Percentiles rank a stretch among this genome's conserved stretches.
Conservation (phyloP, 164 flowering plant species). For the Taxillus chinensis region DNA sequence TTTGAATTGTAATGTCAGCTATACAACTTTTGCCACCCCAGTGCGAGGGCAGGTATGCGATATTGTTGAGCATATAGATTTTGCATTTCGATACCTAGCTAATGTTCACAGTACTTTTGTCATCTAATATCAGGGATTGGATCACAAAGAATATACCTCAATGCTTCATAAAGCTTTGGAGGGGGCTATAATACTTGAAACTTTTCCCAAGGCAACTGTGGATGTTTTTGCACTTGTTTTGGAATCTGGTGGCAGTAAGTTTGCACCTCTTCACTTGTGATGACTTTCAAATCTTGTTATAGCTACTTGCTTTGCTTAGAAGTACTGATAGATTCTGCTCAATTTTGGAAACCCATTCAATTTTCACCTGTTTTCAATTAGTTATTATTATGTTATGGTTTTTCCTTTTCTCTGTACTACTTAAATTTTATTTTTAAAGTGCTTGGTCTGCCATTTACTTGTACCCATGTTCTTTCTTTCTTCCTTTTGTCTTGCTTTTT, state of each 20-base stretch:
- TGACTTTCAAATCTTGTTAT: not conserved
- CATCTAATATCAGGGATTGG: slow-evolving; percentile 44
- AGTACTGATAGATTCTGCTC: not conserved
- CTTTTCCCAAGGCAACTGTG: slow-evolving; percentile 93
- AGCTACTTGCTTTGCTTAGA: not conserved
- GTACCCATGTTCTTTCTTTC: too few species aligned
- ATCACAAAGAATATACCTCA: slow-evolving; percentile 72
- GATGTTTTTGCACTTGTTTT: slow-evolving; percentile 92
- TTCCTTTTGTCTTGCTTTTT: too few species aligned
- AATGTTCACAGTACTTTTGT: too few species aligned
- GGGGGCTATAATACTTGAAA: slow-evolving; percentile 81
- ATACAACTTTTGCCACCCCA: slow-evolving; percentile 67
- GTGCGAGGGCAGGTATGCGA: slow-evolving; percentile 65
- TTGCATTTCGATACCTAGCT: not conserved
- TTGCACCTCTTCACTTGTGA: not conserved
- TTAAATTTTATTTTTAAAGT: too few species aligned
- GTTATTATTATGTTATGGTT: too few species aligned
- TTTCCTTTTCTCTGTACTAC: too few species aligned
- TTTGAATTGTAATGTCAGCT: slow-evolving; percentile 83
- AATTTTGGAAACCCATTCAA: not conserved
- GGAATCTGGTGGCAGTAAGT: slow-evolving; percentile 97
- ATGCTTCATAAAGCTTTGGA: slow-evolving; percentile 94
- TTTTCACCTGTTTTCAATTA: too few species aligned
- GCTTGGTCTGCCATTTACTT: too few species aligned
- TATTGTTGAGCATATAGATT: not conserved